Conservation (phyloP, 257 asterid species). For the Ophiorrhiza pumila region DNA sequence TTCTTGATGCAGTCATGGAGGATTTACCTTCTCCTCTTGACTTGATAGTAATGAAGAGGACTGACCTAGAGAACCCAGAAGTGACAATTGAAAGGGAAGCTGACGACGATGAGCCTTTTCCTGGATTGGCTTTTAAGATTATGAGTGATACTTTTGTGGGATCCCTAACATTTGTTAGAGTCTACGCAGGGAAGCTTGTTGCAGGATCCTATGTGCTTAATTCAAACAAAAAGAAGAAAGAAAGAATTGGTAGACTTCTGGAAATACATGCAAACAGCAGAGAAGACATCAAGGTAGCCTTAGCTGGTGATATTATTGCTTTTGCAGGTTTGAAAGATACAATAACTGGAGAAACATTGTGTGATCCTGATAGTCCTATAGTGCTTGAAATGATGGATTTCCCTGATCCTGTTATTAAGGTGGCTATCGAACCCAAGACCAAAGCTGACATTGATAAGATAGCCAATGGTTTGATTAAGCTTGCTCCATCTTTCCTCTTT, state of each 20-base stretch:
- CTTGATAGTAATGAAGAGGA: constrained; percentile 81
- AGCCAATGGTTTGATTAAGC: constrained; percentile 84
- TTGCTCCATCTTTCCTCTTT: constrained; percentile 95
- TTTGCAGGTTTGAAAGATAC: constrained; percentile 96
- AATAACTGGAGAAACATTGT: constrained; percentile 85
- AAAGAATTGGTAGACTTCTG: constrained; percentile 88
- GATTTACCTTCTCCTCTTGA: constrained; percentile 90
- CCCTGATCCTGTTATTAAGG: constrained; percentile 98
- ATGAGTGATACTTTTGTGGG: constrained; percentile 94
- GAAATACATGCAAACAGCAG: constrained; percentile 99
- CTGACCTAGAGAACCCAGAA: constrained; percentile 87
- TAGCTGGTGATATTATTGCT: constrained; percentile 91
- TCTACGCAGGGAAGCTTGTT: constrained; percentile 79
- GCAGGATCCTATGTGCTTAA: constrained; percentile 84
- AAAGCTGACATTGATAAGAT: constrained; percentile 94
- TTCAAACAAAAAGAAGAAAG: constrained; percentile 87
- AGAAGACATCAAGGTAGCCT: constrained; percentile 74
- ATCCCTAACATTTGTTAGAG: constrained; percentile 84
- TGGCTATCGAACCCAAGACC: constrained; percentile 96
- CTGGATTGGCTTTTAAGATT: constrained; percentile 94
- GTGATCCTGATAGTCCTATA: constrained; percentile 73
- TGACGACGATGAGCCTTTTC: constrained; percentile 68
- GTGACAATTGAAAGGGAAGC: constrained; percentile 48
- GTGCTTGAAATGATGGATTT: constrained; percentile 97
- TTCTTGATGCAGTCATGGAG: constrained; percentile 84